Percentiles rank a stretch among this genome's conserved stretches.
phyloP scores from a whole-genome alignment of 140 eudicot species.

The Stevia rebaudiana region DNA sequence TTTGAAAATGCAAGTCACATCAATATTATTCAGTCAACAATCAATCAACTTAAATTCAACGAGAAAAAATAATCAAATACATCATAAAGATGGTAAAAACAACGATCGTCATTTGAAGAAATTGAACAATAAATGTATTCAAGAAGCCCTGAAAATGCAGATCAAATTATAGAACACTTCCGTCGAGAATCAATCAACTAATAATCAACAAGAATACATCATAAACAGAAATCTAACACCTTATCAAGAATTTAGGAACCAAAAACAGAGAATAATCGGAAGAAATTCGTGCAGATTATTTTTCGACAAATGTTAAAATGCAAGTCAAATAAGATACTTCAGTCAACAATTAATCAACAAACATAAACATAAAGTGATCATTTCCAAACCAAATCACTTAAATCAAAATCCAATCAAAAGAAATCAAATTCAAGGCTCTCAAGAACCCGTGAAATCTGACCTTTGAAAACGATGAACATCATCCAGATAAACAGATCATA shows the following conservation, averaged over 20 bases:
- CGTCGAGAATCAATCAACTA: background rate
- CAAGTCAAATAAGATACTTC: no score
- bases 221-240: no score
- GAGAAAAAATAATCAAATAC: background rate
- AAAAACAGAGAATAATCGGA: no score
- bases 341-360: no score
- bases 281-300: no score
- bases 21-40: background rate
- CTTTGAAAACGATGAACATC: background rate
- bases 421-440: background rate
- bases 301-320: no score
- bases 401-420: background rate
- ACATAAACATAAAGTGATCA: background rate
- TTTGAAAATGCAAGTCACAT: conserved; percentile 2
- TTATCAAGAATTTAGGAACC: no score
- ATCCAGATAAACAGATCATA: background rate
- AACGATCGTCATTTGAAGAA: no score
- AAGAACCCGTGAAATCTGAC: background rate
- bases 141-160: no score
- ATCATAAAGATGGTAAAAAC: background rate
- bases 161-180: background rate
- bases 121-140: no score
- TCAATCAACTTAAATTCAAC: background rate
- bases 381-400: background rate
- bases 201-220: background rate